Evolutionary conservation across 179 eudicot genomes (phyloP).

Genomic region (Pouteria campechiana): DNA sequence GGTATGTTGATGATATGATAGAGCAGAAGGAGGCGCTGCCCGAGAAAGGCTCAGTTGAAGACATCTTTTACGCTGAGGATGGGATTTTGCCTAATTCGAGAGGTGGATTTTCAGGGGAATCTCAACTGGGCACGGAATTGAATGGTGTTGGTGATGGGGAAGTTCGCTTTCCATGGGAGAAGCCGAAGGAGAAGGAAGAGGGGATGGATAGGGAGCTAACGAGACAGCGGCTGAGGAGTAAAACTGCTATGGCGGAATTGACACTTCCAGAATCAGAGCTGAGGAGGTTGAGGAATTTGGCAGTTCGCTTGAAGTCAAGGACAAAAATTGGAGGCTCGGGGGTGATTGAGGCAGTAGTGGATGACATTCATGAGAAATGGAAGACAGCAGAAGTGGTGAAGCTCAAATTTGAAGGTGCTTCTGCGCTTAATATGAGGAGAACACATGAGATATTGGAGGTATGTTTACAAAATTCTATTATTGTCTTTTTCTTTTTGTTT

Average conservation of each 20-base stretch:
- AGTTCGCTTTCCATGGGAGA: slow-evolving; percentile 91
- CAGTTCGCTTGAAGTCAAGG: slow-evolving; percentile 54
- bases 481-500: slow-evolving; percentile 1
- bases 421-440: slow-evolving; percentile 91
- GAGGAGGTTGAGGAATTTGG: slow-evolving; percentile 53
- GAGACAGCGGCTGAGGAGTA: slow-evolving; percentile 47
- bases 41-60: slow-evolving; percentile 89
- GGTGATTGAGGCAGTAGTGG: slow-evolving; percentile 59
- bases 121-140: slow-evolving; percentile 41
- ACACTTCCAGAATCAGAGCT: slow-evolving; percentile 79
- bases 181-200: slow-evolving; percentile 18
- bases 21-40: slow-evolving; percentile 29
- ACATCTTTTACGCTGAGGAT: slow-evolving; percentile 82
- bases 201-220: slow-evolving; percentile 29
- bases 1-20: slow-evolving; percentile 56
- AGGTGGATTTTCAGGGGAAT: slow-evolving; percentile 73
- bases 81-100: slow-evolving; percentile 67
- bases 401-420: slow-evolving; percentile 73
- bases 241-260: slow-evolving; percentile 71
- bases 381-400: slow-evolving; percentile 60
- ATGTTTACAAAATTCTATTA: slow-evolving; percentile 11
- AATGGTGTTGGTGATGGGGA: slow-evolving; percentile 30
- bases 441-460: slow-evolving; percentile 93
- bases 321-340: slow-evolving; percentile 62
- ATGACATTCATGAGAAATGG: slow-evolving; percentile 69